These are phyloP conservation scores for Venturia oleaginea DNA, from an alignment of 2,329 filamentous ascomycete genomes.

Conservation along the genomic window DNA sequence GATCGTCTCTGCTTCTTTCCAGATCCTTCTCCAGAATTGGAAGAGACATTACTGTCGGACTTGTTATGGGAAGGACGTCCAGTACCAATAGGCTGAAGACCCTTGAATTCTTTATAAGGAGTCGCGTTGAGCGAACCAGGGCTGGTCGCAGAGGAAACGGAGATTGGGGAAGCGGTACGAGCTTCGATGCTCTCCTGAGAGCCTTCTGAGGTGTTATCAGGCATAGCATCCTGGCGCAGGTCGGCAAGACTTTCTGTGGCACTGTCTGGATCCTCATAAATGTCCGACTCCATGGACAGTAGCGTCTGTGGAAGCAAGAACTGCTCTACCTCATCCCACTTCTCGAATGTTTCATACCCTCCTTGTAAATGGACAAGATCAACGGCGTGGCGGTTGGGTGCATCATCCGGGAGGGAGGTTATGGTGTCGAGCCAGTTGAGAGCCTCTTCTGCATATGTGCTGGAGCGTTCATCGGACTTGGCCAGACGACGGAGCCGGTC, in stretches of 20 bases:
- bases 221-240: conserved; percentile 22
- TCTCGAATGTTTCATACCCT: conserved; percentile 36
- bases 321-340: conserved; percentile 42
- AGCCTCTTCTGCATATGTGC: conserved; percentile 38
- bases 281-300: conserved; percentile 34
- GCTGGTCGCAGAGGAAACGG: conserved; percentile 27
- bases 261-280: neutral
- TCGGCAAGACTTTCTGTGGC: conserved; percentile 14
- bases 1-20: conserved; percentile 19
- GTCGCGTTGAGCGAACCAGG: conserved; percentile 24
- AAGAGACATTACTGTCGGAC: conserved; percentile 13
- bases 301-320: conserved; percentile 40
- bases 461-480: conserved; percentile 32
- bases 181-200: conserved; percentile 33
- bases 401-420: conserved; percentile 33
- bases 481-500: conserved; percentile 37
- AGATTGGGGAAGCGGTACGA: conserved; percentile 31
- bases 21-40: conserved; percentile 17
- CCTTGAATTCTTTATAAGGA: conserved; percentile 20
- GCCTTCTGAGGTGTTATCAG: conserved; percentile 33
- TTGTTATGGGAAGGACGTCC: conserved; percentile 19
- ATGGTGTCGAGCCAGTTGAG: conserved; percentile 43
- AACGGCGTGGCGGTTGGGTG: conserved; percentile 19
- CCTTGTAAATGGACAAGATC: conserved; percentile 38
- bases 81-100: conserved; percentile 3